Percentiles rank a stretch among this genome's conserved stretches.
phyloP scores from a whole-genome alignment of 495 filamentous ascomycete genomes.

The Lindgomyces ingoldianus region DNA sequence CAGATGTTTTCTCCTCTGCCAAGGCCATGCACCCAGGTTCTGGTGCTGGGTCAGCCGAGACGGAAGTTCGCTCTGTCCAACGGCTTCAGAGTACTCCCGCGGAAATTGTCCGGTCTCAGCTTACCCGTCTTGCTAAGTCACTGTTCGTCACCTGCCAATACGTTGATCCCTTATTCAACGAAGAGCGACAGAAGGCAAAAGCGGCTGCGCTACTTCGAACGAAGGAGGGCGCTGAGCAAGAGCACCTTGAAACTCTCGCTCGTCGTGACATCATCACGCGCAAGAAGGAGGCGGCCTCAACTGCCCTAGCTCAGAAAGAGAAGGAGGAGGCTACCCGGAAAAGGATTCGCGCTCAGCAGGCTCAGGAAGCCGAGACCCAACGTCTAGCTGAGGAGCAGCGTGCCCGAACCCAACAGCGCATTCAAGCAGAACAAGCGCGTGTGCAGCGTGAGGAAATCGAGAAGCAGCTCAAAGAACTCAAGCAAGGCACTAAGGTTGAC shows the following conservation, averaged over 20 bases:
- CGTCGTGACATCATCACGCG: conserved; percentile 90
- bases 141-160: conserved; percentile 92
- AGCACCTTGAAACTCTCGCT: conserved; percentile 85
- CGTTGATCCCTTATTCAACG: conserved; percentile 84
- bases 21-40: conserved; percentile 89
- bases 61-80: conserved; percentile 81
- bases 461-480: conserved; percentile 93
- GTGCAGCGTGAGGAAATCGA: conserved; percentile 92
- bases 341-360: conserved; percentile 76
- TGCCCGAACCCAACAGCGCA: conserved; percentile 82
- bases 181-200: conserved; percentile 74
- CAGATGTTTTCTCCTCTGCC: conserved; percentile 95
- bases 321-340: conserved; percentile 89
- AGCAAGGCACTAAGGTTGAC: conserved; percentile 76
- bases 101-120: conserved; percentile 94
- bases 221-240: conserved; percentile 81
- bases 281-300: conserved; percentile 90
- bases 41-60: conserved; percentile 83
- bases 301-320: conserved; percentile 79
- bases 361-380: conserved; percentile 82
- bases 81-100: conserved; percentile 95
- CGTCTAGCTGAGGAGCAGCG: conserved; percentile 87
- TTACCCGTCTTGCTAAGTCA: conserved; percentile 86
- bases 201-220: conserved; percentile 77
- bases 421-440: conserved; percentile 85